Conservation (phyloP, 768 basidiomycete genomes). For the Nevesoporus exiguus region DNA sequence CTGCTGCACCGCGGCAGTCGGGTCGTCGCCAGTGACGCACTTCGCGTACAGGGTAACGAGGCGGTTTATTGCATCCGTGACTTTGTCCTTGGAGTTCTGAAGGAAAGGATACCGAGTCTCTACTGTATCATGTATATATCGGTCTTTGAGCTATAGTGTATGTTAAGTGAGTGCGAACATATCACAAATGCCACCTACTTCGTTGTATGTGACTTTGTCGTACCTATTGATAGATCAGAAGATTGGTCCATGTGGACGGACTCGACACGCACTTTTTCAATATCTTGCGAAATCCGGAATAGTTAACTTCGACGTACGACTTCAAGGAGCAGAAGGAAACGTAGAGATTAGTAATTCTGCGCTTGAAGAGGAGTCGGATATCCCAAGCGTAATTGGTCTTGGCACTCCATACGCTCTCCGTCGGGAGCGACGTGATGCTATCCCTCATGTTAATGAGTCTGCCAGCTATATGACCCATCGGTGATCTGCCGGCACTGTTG, state of each 20-base stretch:
- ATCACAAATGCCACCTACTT: slow-evolving; percentile 34
- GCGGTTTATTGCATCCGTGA: slow-evolving; percentile 54
- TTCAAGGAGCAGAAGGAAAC: slow-evolving; percentile 70
- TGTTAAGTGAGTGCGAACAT: background rate
- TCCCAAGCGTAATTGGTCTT: slow-evolving; percentile 80
- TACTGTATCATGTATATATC: slow-evolving; percentile 69
- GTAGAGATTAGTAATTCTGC: slow-evolving; percentile 80
- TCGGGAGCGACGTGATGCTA: slow-evolving; percentile 43
- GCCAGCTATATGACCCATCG: slow-evolving; percentile 41
- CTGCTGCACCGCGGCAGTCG: slow-evolving; percentile 67
- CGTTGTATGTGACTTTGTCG: slow-evolving; percentile 86
- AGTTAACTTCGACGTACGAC: slow-evolving; percentile 89
- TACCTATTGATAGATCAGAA: slow-evolving; percentile 51
- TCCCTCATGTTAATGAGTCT: slow-evolving; percentile 51
- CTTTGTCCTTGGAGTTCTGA: slow-evolving; percentile 53
- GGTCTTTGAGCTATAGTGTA: slow-evolving; percentile 59
- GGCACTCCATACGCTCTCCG: slow-evolving; percentile 71
- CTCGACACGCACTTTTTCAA: slow-evolving; percentile 76
- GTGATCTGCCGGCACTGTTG: slow-evolving; percentile 31
- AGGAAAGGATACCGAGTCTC: slow-evolving; percentile 69
- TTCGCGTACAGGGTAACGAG: slow-evolving; percentile 78
- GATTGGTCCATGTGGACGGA: background rate
- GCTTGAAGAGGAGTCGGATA: slow-evolving; percentile 81
- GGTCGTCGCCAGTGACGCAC: slow-evolving; percentile 77
- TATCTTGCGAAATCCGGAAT: slow-evolving; percentile 92